These are phyloP conservation scores for Leucosporidium scottii DNA, from an alignment of 768 basidiomycete genomes.

Conservation along the genomic window DNA sequence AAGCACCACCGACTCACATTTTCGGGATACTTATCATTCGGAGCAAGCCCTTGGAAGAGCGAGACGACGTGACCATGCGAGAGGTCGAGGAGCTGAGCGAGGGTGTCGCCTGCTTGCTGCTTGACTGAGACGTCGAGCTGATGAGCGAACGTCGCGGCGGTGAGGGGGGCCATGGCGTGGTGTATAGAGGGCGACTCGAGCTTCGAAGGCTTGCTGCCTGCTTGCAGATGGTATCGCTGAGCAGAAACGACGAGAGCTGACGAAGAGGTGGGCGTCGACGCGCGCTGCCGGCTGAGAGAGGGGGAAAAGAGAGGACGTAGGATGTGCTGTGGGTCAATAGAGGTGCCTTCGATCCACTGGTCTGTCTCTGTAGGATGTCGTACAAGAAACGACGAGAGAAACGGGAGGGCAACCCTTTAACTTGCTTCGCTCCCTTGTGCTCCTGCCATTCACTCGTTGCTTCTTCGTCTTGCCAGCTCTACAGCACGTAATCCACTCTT, in stretches of 20 bases:
- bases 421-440: too few species aligned
- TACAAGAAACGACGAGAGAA: too few species aligned
- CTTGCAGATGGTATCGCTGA: neutral
- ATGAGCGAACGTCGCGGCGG: neutral
- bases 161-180: neutral
- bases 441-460: too few species aligned
- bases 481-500: too few species aligned
- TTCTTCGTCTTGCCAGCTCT: neutral
- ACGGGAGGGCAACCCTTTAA: too few species aligned
- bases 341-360: too few species aligned
- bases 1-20: neutral
- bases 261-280: neutral
- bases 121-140: neutral
- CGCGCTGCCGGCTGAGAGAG: neutral
- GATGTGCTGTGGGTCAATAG: neutral
- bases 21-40: neutral
- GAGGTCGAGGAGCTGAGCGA: conserved; percentile 9
- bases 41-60: conserved; percentile 2
- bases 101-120: neutral
- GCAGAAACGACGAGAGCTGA: neutral
- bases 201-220: too few species aligned
- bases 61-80: neutral
- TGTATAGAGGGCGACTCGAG: neutral
- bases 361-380: too few species aligned
- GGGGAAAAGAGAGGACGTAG: neutral